These are phyloP conservation scores for Fusarium sp. DNA, from an alignment of 2,329 filamentous ascomycete species.

Conservation along the genomic window DNA sequence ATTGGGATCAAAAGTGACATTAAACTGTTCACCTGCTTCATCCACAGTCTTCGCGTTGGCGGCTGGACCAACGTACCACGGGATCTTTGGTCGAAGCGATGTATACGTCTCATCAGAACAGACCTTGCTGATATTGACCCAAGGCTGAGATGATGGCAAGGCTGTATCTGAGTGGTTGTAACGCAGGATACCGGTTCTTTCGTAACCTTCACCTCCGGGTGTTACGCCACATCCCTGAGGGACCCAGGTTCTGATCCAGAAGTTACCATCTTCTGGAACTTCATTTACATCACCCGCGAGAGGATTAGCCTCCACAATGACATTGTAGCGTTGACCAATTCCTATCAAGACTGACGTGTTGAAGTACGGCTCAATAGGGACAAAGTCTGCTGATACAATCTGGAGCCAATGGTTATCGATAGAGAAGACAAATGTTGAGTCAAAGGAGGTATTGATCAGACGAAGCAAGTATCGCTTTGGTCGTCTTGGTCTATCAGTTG, in stretches of 20 bases:
- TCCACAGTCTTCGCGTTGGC: constrained; percentile 18
- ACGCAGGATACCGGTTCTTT: constrained; percentile 29
- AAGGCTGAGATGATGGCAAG: constrained; percentile 2
- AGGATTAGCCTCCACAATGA: constrained; percentile 33
- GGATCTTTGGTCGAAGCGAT: constrained; percentile 27
- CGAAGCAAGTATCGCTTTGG: constrained; percentile 33
- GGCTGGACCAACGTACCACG: constrained; percentile 34
- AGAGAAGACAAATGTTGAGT: constrained; percentile 37
- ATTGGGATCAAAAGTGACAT: constrained; percentile 17
- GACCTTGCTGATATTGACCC: constrained; percentile 9
- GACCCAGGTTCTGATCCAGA: constrained; percentile 38
- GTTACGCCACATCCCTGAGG: background rate
- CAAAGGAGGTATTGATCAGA: constrained; percentile 37
- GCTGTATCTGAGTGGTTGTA: constrained; percentile 18
- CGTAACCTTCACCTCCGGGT: constrained; percentile 20
- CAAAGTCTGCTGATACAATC: constrained; percentile 32
- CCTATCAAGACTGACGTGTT: constrained; percentile 26
- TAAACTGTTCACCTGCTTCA: constrained; percentile 22
- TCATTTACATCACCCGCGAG: constrained; percentile 15
- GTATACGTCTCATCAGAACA: constrained; percentile 37
- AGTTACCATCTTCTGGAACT: constrained; percentile 31
- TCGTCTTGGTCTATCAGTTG: constrained; percentile 26
- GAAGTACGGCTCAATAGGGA: constrained; percentile 34
- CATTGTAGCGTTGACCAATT: constrained; percentile 37
- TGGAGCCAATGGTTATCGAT: constrained; percentile 41